Evolutionary conservation across 2,329 filamentous ascomycete species (phyloP).

Genomic region (Penicillium olsonii): DNA sequence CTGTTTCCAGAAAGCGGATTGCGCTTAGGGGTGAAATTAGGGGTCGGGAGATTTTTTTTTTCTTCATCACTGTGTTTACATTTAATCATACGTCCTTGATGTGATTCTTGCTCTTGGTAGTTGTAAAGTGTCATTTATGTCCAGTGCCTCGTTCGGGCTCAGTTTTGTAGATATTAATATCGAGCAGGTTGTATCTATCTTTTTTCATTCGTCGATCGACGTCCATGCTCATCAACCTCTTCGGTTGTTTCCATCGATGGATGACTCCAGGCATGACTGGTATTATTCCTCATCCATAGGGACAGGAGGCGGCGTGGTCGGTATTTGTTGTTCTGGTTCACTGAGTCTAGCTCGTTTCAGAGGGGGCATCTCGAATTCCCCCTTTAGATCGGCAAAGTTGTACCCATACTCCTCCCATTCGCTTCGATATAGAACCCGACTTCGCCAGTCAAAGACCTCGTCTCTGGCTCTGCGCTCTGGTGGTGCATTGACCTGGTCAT

Average conservation of each 20-base stretch:
- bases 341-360: conserved; percentile 33
- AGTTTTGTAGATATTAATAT: too few relatives aligned
- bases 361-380: conserved; percentile 32
- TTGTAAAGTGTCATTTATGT: background rate
- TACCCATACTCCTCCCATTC: conserved; percentile 53
- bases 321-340: background rate
- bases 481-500: background rate
- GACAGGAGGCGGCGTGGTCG: background rate
- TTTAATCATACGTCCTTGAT: conserved; percentile 25
- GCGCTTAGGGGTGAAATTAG: conserved; percentile 13
- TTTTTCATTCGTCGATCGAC: too few relatives aligned
- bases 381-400: conserved; percentile 28
- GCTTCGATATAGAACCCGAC: conserved; percentile 46
- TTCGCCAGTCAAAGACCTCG: conserved; percentile 52
- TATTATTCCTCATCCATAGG: too few relatives aligned
- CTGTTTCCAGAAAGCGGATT: conserved; percentile 13
- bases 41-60: conserved; percentile 8
- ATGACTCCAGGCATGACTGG: background rate
- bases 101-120: conserved; percentile 7
- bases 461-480: conserved; percentile 35
- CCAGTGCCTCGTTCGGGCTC: too few relatives aligned
- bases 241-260: background rate
- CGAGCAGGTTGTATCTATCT: too few relatives aligned
- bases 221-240: background rate
- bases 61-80: conserved; percentile 23